Base-by-base conservation (phyloP, 176 grass and related monocot species). In the Aegilops bicornis region DNA sequence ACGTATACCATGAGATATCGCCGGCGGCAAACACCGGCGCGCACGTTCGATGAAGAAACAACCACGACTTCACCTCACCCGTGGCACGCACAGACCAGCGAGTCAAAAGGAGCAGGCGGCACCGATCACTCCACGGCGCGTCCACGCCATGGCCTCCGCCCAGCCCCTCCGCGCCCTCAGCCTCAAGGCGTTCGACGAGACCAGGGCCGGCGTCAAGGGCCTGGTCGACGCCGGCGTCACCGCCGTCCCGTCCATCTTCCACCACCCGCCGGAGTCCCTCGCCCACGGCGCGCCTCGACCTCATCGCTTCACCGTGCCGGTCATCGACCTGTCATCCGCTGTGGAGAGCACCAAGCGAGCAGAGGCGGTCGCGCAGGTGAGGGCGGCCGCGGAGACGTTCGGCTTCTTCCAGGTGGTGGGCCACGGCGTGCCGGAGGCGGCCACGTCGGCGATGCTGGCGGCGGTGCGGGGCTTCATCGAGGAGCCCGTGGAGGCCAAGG, bases 371-470 rank as follows among this genome's bases (percentile, higher is more conserved):
- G 42, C 23, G 42, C 42, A 75, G 72, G 72, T 75, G 72, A 75
- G 16, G 72, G 72, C 40, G 42, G 72, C 72, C 72, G 72, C 72
- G 72, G 72, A 75, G 72, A 75, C 42, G 24, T 1, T 19, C 0
- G 72, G 72, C 3, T 75, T 75, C 72, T 75, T 75, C 72, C 72
- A 75, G 72, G 72, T 75, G 72, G 42, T 50, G 42, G 48, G 48
- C 42, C 72, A 75, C 42, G 42, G 72, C 23, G 72, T 75, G 12
- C 72, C 72, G 13, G 42, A 75, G 23, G 13, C 3, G 7, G 42
- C 72, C 72, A 75, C 29, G 72, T 50, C 42, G 24, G 14, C 42
- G 14, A 75, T 75, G 42, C 72, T 75, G 0, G 42, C 72, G 0
- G 14, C 42, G 1, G 72, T 30, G 1, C 42, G 39, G 14, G 5